A percentile compares a stretch with the other conserved stretches of the same genome.
phyloP scores from a whole-genome alignment of 2,329 filamentous ascomycete genomes.

The Fusarium sp. region DNA sequence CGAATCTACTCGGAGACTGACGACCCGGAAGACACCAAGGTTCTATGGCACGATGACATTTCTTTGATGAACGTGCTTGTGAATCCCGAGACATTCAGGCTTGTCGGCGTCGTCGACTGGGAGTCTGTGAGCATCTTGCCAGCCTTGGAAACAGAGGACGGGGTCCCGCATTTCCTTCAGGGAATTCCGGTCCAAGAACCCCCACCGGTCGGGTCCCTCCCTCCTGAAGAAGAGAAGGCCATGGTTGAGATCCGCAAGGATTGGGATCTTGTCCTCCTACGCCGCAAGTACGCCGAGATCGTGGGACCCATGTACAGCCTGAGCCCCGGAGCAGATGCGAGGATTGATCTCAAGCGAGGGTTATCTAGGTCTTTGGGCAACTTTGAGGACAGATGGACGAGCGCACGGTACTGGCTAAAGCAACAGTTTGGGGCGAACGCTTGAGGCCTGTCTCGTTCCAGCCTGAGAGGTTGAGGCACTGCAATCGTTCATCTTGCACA shows the following conservation, averaged over 20 bases:
- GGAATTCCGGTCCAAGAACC: neutral
- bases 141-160: neutral
- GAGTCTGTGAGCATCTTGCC: neutral
- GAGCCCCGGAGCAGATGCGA: neutral
- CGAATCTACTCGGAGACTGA: neutral
- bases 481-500: too few relatives aligned
- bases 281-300: neutral
- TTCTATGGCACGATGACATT: neutral
- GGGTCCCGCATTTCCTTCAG: neutral
- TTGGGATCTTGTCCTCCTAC: neutral
- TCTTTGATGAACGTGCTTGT: neutral
- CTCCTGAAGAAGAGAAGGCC: neutral
- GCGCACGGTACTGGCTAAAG: too few relatives aligned
- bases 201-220: neutral
- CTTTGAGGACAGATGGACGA: too few relatives aligned
- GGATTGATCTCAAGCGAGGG: neutral
- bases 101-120: neutral
- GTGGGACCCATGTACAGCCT: neutral
- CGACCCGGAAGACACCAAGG: neutral
- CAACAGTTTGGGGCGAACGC: too few relatives aligned
- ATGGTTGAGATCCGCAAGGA: neutral
- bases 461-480: too few relatives aligned
- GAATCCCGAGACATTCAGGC: neutral
- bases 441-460: too few relatives aligned
- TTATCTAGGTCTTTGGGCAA: too few relatives aligned